These are phyloP conservation scores for Daldinia sp. DNA, from an alignment of 2,329 filamentous ascomycete species.

Conservation along the genomic window DNA sequence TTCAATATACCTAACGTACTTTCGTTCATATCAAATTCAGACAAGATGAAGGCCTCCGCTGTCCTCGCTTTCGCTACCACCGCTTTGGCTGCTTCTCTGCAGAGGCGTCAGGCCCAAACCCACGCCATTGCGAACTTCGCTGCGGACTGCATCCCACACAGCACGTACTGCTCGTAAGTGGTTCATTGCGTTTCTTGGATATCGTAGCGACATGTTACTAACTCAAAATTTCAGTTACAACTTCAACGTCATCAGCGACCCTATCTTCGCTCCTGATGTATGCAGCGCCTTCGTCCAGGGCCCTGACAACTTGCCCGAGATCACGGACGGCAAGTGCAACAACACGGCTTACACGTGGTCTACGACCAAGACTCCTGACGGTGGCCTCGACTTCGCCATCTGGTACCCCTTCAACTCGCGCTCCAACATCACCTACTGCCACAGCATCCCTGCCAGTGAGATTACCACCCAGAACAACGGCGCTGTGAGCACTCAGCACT, in stretches of 20 bases:
- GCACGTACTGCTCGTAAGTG: constrained; percentile 7
- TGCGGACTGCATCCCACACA: constrained; percentile 6
- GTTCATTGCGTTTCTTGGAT: no score
- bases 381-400: background rate
- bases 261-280: background rate
- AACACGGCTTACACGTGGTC: constrained; percentile 9
- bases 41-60: constrained; percentile 11
- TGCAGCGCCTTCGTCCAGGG: constrained; percentile 8
- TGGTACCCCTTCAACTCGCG: constrained; percentile 13
- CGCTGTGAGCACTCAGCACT: constrained; percentile 12
- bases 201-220: background rate
- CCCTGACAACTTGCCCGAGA: constrained; percentile 7
- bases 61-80: constrained; percentile 9
- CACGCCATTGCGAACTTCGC: background rate
- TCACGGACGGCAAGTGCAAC: constrained; percentile 8
- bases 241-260: constrained; percentile 5
- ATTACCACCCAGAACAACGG: constrained; percentile 5
- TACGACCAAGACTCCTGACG: constrained; percentile 4
- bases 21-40: background rate
- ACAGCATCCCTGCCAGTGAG: constrained; percentile 6
- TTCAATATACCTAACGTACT: background rate
- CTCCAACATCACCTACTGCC: constrained; percentile 17
- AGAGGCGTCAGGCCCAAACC: constrained; percentile 2
- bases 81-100: constrained; percentile 7
- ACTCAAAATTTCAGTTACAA: background rate